phyloP scores from a whole-genome alignment of 1,284 basidiomycete species.

The Leccinum griseonigrum region DNA sequence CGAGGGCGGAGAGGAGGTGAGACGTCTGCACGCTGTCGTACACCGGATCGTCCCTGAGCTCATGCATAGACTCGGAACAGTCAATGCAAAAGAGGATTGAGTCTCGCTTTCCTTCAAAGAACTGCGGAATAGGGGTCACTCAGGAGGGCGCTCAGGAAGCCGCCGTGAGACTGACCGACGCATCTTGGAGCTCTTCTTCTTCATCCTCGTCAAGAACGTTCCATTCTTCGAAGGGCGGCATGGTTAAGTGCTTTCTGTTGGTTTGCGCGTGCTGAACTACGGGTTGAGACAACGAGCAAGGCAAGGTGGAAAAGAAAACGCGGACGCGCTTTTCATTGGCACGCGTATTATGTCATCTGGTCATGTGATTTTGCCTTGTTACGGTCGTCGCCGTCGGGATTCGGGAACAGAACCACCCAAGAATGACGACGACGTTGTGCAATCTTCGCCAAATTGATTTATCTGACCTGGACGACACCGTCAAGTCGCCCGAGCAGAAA shows the following conservation, averaged over 20 bases:
- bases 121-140: slow-evolving; percentile 41
- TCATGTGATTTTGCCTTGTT: slow-evolving; percentile 18
- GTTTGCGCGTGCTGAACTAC: background rate
- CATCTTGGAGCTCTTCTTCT: slow-evolving; percentile 73
- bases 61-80: slow-evolving; percentile 87
- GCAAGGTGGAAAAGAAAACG: slow-evolving; percentile 4
- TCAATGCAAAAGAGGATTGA: slow-evolving; percentile 93
- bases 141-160: background rate
- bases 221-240: slow-evolving; percentile 72
- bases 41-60: slow-evolving; percentile 58
- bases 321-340: slow-evolving; percentile 1
- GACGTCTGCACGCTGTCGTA: slow-evolving; percentile 64
- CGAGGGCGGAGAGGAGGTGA: slow-evolving; percentile 68
- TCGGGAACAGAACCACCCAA: background rate
- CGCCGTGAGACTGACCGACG: slow-evolving; percentile 41
- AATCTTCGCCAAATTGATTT: slow-evolving; percentile 45
- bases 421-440: slow-evolving; percentile 29
- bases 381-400: no score
- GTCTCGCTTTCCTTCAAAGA: slow-evolving; percentile 72
- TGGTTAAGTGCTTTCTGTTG: slow-evolving; percentile 15
- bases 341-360: slow-evolving; percentile 26
- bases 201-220: slow-evolving; percentile 73
- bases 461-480: slow-evolving; percentile 31
- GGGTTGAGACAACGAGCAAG: background rate
- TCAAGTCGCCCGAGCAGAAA: slow-evolving; percentile 40